Evolutionary conservation across 495 filamentous ascomycete genomes (phyloP).

Genomic region (Podospora pseudopauciseta): DNA sequence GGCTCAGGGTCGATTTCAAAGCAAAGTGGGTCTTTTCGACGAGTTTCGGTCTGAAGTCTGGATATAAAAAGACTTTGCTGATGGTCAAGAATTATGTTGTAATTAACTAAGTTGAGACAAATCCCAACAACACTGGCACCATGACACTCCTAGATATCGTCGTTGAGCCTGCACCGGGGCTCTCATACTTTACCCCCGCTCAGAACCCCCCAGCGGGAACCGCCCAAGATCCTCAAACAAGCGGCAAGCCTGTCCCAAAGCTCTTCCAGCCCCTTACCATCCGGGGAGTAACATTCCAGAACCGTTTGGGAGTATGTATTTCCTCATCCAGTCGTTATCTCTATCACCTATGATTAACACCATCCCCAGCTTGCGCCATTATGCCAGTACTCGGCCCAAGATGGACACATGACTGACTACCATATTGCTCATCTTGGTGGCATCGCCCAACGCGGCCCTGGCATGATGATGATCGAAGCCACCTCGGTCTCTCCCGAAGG

Average conservation of each 20-base stretch:
- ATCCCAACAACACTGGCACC: not conserved
- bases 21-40: not conserved
- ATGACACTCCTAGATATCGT: not conserved
- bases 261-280: conserved; percentile 60
- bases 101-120: too few species aligned
- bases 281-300: conserved; percentile 38
- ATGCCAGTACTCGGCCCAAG: conserved; percentile 63
- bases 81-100: too few species aligned
- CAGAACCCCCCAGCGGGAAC: conserved; percentile 64
- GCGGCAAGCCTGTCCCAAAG: conserved; percentile 57
- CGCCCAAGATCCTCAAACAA: conserved; percentile 56
- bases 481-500: conserved; percentile 67
- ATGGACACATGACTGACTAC: conserved; percentile 40
- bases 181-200: conserved; percentile 66
- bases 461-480: conserved; percentile 68
- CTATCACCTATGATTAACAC: conserved; percentile 13
- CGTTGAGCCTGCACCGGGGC: conserved; percentile 33
- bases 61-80: too few species aligned
- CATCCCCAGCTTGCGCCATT: conserved; percentile 45
- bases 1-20: not conserved
- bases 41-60: not conserved
- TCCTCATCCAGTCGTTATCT: not conserved
- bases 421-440: conserved; percentile 45
- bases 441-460: conserved; percentile 63
- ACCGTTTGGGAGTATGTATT: not conserved